Conservation (phyloP, 768 basidiomycete genomes). For the Amanita polypyramis region DNA sequence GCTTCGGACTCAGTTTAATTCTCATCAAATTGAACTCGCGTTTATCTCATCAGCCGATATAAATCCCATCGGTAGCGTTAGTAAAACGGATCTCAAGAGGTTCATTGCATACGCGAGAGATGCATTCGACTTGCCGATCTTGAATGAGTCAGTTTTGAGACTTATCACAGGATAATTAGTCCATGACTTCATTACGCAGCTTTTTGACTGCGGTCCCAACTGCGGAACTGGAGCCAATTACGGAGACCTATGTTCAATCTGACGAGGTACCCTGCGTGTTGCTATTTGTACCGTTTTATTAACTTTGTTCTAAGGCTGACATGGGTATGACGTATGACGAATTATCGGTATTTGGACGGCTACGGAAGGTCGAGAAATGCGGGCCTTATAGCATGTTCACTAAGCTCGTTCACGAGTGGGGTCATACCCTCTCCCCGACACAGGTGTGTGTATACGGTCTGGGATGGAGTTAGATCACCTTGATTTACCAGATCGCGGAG, state of each 20-base stretch:
- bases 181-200: conserved; percentile 26
- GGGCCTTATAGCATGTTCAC: conserved; percentile 98
- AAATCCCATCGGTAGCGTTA: conserved; percentile 97
- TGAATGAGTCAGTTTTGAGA: conserved; percentile 45
- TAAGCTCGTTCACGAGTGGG: conserved; percentile 93
- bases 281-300: conserved; percentile 1
- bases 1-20: not conserved
- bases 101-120: conserved; percentile 81
- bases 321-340: conserved; percentile 99
- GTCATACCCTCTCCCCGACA: conserved; percentile 65
- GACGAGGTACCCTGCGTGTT: conserved; percentile 58
- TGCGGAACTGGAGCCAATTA: conserved; percentile 93
- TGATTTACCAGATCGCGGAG: conserved; percentile 70
- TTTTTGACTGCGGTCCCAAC: conserved; percentile 91
- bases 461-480: not conserved
- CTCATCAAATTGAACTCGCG: not conserved
- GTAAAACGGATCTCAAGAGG: conserved; percentile 93
- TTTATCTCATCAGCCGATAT: conserved; percentile 60
- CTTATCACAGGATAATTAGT: not conserved
- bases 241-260: conserved; percentile 87
- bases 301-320: conserved; percentile 51
- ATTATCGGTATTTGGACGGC: conserved; percentile 82
- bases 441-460: conserved; percentile 39
- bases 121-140: conserved; percentile 77
- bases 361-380: conserved; percentile 94